A percentile compares a stretch with the other conserved stretches of the same genome.
These are phyloP conservation scores for Colletotrichum sublineola DNA, from an alignment of 2,329 filamentous ascomycete species.

Conservation along the genomic window DNA sequence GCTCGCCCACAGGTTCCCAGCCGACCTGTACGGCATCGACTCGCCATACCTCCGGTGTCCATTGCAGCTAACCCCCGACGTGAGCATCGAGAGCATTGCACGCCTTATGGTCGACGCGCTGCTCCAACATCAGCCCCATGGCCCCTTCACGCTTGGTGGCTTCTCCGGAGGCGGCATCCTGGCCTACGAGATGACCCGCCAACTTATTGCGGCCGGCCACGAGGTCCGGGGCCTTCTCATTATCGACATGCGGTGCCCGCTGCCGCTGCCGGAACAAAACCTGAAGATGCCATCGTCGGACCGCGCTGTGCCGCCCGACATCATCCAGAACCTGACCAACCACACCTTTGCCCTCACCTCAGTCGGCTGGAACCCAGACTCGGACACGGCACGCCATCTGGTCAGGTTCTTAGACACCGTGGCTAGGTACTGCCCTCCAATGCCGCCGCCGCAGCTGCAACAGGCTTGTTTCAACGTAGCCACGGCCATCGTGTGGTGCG, in stretches of 20 bases:
- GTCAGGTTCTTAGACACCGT: no score
- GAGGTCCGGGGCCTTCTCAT: constrained; percentile 2
- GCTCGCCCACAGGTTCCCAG: neutral
- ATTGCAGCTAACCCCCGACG: neutral
- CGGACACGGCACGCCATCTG: no score
- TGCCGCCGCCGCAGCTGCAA: no score
- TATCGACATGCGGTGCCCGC: constrained; percentile 10
- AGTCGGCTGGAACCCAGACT: no score
- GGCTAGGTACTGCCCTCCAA: no score
- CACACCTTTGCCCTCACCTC: no score
- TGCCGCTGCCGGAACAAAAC: no score
- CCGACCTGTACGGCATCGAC: constrained; percentile 9
- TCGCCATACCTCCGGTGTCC: constrained; percentile 20
- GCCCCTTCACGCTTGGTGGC: constrained; percentile 1
- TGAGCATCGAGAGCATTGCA: neutral
- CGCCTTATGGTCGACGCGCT: constrained; percentile 19
- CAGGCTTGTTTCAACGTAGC: no score
- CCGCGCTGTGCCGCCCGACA: no score
- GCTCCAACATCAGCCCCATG: neutral
- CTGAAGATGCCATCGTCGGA: no score
- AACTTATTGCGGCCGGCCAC: neutral
- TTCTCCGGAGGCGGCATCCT: constrained; percentile 21
- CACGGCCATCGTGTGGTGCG: no score
- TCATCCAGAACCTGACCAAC: no score
- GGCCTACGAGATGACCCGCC: constrained; percentile 17